Base-by-base conservation (phyloP, 768 basidiomycete species). In the Lactifluus pinguis region DNA sequence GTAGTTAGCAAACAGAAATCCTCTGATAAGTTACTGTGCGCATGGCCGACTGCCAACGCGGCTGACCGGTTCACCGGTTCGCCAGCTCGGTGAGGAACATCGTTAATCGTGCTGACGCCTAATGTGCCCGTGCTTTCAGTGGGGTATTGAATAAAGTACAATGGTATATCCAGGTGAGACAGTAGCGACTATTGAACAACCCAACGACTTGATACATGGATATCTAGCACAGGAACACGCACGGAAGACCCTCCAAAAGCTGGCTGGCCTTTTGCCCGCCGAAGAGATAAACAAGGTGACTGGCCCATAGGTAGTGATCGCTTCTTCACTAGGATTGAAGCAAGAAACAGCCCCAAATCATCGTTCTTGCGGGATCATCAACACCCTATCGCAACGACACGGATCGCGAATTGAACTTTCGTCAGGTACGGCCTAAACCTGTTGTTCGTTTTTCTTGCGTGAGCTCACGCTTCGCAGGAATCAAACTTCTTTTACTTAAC, bases 401-500 rank as follows among this genome's bases (percentile, higher is more conserved):
- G 11, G 92, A 95, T 69, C 80, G 91, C 36, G 90, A 92, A 73
- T 73, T 91, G 47, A 70, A 76, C 4, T 91, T 92, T 67, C 78
- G 83, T 58, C 77, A 79, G 68, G 79, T 73, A 0, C 25, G 25
- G 25, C 2, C 25, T 25, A 25, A 25, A 25, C 25, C 25, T 25
- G 25, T 25, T 25, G 25, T 25, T 25, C 25, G 25, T 25, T 25
- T 25, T 76, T 13, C 1, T 36, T 32, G 11, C 57, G 15, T 13
- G 34, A 19, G 29, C 36, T 38, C 47, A 52, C 54, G 25, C 36
- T 10, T 19, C 14, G 9, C 68, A 80, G 75, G 92, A 94, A 72
- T 87, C 86, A 67, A 95, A 95, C 73, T 95, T 95, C 70, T 86
- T 81, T 74, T 95, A 92, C 70, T 77, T 95, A 15, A 82, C 89